phyloP scores from a whole-genome alignment of 495 filamentous ascomycete genomes.

The Venustampulla echinocandica region DNA sequence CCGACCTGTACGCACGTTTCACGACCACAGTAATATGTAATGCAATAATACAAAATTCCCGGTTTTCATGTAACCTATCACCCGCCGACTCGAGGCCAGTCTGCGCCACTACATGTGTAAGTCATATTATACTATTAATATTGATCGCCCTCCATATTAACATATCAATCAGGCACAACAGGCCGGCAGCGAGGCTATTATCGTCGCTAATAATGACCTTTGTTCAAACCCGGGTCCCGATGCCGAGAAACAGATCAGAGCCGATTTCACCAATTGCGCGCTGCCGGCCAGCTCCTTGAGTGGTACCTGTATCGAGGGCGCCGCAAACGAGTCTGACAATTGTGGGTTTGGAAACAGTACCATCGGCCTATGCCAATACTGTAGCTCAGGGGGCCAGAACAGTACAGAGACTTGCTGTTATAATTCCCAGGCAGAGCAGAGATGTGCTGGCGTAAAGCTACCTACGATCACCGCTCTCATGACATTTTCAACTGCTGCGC shows the following conservation, averaged over 20 bases:
- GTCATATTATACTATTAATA: conserved; percentile 22
- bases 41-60: conserved; percentile 88
- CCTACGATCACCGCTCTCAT: conserved; percentile 66
- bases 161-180: conserved; percentile 53
- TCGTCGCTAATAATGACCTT: conserved; percentile 62
- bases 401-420: conserved; percentile 93
- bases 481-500: conserved; percentile 48
- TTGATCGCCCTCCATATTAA: no score
- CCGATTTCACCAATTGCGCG: conserved; percentile 87
- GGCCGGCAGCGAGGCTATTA: conserved; percentile 79
- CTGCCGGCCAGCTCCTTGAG: conserved; percentile 70
- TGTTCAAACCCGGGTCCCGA: conserved; percentile 56
- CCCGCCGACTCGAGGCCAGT: conserved; percentile 58
- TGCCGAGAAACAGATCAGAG: conserved; percentile 69
- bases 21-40: conserved; percentile 91
- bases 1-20: conserved; percentile 83
- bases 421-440: conserved; percentile 59
- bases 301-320: conserved; percentile 63
- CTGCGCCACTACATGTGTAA: conserved; percentile 85
- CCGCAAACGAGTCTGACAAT: conserved; percentile 72
- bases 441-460: conserved; percentile 65
- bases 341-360: conserved; percentile 82
- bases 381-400: conserved; percentile 71
- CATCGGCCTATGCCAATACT: conserved; percentile 80
- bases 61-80: conserved; percentile 57